These are phyloP conservation scores for Aspergillus cejpii DNA, from an alignment of 2,329 filamentous ascomycete genomes.

Conservation along the genomic window DNA sequence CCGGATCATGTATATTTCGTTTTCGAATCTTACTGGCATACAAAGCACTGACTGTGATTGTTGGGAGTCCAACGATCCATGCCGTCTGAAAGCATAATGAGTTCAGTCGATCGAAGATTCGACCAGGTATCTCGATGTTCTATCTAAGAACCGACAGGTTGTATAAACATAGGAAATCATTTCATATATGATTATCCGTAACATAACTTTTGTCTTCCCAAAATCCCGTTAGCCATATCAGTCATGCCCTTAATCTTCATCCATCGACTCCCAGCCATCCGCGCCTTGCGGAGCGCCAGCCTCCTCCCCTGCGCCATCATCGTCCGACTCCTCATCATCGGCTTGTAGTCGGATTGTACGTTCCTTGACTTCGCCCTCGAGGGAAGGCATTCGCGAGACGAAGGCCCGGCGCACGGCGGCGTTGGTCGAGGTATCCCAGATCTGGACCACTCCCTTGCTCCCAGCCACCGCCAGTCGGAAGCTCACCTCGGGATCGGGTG, in stretches of 20 bases:
- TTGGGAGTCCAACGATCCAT: too few species aligned
- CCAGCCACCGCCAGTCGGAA: constrained; percentile 91
- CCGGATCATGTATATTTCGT: too few species aligned
- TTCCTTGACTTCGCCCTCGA: constrained; percentile 61
- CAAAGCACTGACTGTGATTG: too few species aligned
- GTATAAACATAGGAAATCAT: not conserved
- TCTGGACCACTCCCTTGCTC: constrained; percentile 83
- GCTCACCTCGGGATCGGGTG: constrained; percentile 79
- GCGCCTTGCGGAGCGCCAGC: constrained; percentile 44
- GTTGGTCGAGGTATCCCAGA: constrained; percentile 97
- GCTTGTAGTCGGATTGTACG: constrained; percentile 66
- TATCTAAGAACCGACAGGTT: not conserved
- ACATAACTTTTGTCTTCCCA: not conserved
- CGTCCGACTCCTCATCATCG: constrained; percentile 60
- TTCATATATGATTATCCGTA: not conserved
- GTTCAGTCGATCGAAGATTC: not conserved
- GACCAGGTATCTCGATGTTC: constrained; percentile 19
- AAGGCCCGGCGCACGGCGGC: constrained; percentile 77
- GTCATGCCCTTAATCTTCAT: constrained; percentile 40
- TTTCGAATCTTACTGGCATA: too few species aligned
- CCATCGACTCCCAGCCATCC: constrained; percentile 51
- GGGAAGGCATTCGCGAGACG: constrained; percentile 59
- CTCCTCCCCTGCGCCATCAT: constrained; percentile 51
- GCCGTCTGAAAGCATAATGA: not conserved
- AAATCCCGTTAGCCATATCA: not conserved